A percentile compares a stretch with the other conserved stretches of the same genome.
Conservation (phyloP, 352 stramenopile genomes). For the Blastocystis sp. region DNA sequence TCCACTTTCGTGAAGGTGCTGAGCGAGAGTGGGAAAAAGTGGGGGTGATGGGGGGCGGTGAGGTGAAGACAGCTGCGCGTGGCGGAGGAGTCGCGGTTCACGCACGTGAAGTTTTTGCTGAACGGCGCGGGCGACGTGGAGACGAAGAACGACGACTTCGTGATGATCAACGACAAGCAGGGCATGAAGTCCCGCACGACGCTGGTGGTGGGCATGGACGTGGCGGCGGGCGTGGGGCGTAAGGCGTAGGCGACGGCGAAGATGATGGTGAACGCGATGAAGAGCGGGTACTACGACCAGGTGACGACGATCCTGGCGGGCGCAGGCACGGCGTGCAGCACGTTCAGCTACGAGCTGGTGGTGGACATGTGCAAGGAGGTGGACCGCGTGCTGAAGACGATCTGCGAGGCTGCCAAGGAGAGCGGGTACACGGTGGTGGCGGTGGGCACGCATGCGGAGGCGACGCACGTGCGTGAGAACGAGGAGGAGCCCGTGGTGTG, state of each 20-base stretch:
- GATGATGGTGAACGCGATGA: slow-evolving; percentile 12
- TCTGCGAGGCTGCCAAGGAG: background rate
- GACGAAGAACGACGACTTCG: background rate
- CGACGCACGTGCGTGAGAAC: background rate
- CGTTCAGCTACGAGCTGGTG: slow-evolving; percentile 5
- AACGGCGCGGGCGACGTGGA: background rate
- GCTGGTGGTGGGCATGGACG: background rate
- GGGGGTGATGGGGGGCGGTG: background rate
- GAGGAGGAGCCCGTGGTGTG: background rate
- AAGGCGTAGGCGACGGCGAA: slow-evolving; percentile 4
- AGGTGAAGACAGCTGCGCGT: slow-evolving; percentile 6
- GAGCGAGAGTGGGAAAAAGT: slow-evolving; percentile 22
- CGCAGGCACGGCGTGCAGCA: background rate
- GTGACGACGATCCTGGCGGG: background rate
- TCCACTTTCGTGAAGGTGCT: background rate
- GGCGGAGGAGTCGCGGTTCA: slow-evolving; percentile 1
- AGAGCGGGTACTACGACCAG: slow-evolving; percentile 5
- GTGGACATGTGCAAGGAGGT: slow-evolving; percentile 29
- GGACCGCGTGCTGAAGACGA: slow-evolving; percentile 38
- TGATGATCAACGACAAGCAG: slow-evolving; percentile 12
- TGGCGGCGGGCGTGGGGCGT: background rate
- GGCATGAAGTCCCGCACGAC: background rate
- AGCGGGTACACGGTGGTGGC: slow-evolving; percentile 14
- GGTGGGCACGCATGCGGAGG: slow-evolving; percentile 10
- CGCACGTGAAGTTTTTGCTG: slow-evolving; percentile 20